Percentiles rank a stretch among this genome's conserved stretches.
These are phyloP conservation scores for Geotrichum histeridarum DNA, from an alignment of 1,139 yeast genomes.

Conservation along the genomic window DNA sequence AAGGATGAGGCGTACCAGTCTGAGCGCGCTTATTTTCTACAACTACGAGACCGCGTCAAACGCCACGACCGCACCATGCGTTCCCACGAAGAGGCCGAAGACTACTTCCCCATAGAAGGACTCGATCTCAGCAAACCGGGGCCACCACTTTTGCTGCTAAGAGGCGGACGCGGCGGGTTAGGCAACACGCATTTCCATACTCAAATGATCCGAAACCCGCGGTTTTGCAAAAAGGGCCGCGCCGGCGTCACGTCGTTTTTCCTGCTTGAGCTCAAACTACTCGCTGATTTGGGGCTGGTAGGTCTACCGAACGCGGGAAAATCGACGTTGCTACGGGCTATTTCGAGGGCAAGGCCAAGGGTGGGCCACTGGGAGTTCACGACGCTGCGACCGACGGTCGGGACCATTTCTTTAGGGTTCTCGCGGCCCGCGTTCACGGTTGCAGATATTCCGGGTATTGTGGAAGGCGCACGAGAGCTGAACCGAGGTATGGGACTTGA, in stretches of 20 bases:
- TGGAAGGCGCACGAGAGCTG: constrained; percentile 68
- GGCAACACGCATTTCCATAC: constrained; percentile 95
- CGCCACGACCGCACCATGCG: constrained; percentile 59
- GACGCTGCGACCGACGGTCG: constrained; percentile 85
- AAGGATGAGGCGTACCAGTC: constrained; percentile 68
- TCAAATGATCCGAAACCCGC: constrained; percentile 75
- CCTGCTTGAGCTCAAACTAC: constrained; percentile 72
- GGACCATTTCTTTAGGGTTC: constrained; percentile 67
- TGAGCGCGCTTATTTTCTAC: constrained; percentile 57
- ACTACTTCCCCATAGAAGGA: constrained; percentile 73
- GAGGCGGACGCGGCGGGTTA: constrained; percentile 90
- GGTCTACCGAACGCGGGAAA: constrained; percentile 97
- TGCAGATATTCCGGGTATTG: constrained; percentile 95
- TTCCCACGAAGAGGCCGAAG: constrained; percentile 56
- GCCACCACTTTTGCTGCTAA: constrained; percentile 62
- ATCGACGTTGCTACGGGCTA: constrained; percentile 80
- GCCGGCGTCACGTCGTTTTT: constrained; percentile 61
- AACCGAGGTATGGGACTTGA: constrained; percentile 93
- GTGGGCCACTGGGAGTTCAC: constrained; percentile 98
- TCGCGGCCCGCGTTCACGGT: constrained; percentile 75
- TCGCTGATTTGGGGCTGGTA: constrained; percentile 90
- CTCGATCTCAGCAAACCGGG: constrained; percentile 67
- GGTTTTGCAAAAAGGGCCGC: constrained; percentile 80
- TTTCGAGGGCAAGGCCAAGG: constrained; percentile 81
- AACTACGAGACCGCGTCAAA: constrained; percentile 57